Conservation (phyloP, 805 yeast species). For the Vanderwaltozyma tropicalis region DNA sequence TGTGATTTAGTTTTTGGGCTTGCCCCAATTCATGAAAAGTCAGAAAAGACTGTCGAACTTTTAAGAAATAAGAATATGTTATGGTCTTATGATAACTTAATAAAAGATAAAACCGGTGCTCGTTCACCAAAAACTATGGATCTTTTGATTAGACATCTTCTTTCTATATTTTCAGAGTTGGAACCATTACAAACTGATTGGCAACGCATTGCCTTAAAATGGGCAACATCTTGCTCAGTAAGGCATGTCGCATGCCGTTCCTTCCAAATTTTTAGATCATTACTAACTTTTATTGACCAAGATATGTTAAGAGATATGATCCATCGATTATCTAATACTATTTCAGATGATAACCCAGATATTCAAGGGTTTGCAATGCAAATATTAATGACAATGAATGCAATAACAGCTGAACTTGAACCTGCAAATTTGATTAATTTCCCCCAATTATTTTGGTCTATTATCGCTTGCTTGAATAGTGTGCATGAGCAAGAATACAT, state of each 20-base stretch:
- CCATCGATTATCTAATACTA: constrained; percentile 83
- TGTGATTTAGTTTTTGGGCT: constrained; percentile 62
- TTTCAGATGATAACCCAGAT: constrained; percentile 79
- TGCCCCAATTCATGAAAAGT: constrained; percentile 41
- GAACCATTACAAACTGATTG: constrained; percentile 64
- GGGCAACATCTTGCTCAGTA: constrained; percentile 98
- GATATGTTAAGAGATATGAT: constrained; percentile 88
- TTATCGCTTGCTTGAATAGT: constrained; percentile 83
- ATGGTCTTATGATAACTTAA: constrained; percentile 85
- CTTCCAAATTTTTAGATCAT: constrained; percentile 81
- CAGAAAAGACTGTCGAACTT: constrained; percentile 45
- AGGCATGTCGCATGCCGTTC: constrained; percentile 95
- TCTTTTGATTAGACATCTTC: constrained; percentile 48
- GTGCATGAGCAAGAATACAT: constrained; percentile 88
- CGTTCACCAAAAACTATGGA: constrained; percentile 85
- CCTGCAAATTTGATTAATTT: constrained; percentile 70
- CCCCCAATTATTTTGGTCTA: constrained; percentile 93
- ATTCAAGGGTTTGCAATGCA: constrained; percentile 97
- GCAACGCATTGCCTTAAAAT: constrained; percentile 70
- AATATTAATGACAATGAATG: constrained; percentile 89
- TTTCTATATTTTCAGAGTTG: constrained; percentile 44
- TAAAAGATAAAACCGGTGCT: constrained; percentile 66
- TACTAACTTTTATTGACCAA: constrained; percentile 73
- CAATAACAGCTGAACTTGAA: constrained; percentile 77
- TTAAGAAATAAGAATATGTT: constrained; percentile 42